phyloP scores from a whole-genome alignment of 305 asterid species.

The Fraxinus sp. region DNA sequence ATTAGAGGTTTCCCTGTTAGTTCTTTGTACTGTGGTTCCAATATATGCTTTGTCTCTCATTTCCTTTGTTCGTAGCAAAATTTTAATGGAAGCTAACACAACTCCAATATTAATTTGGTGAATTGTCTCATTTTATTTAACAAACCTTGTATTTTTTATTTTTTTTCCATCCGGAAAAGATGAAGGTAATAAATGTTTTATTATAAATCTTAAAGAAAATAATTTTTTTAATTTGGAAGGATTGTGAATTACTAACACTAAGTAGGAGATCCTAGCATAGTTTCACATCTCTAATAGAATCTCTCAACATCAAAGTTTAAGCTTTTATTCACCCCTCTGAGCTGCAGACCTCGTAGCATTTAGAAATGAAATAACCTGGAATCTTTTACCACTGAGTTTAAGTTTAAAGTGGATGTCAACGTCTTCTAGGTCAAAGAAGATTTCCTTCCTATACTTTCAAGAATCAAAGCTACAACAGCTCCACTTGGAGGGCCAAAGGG shows the following conservation, averaged over 20 bases:
- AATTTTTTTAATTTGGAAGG: not conserved
- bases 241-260: not conserved
- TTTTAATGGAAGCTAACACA: not conserved
- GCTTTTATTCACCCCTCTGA: not conserved
- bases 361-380: not conserved
- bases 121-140: not conserved
- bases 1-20: not conserved
- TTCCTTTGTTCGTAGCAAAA: not conserved
- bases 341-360: not conserved
- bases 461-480: constrained; percentile 74
- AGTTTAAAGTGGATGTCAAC: constrained; percentile 24
- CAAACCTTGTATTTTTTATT: not conserved
- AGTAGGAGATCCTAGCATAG: not conserved
- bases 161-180: not conserved
- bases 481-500: constrained; percentile 94
- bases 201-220: not conserved
- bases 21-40: not conserved
- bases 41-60: not conserved
- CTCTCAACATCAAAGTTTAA: not conserved
- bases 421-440: constrained; percentile 64
- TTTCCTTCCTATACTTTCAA: constrained; percentile 70
- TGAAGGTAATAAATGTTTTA: not conserved
- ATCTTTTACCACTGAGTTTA: not conserved
- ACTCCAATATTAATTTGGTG: not conserved
- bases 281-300: not conserved